These are phyloP conservation scores for Mycosphaerella sp. DNA, from an alignment of 2,329 filamentous ascomycete species.

Conservation along the genomic window DNA sequence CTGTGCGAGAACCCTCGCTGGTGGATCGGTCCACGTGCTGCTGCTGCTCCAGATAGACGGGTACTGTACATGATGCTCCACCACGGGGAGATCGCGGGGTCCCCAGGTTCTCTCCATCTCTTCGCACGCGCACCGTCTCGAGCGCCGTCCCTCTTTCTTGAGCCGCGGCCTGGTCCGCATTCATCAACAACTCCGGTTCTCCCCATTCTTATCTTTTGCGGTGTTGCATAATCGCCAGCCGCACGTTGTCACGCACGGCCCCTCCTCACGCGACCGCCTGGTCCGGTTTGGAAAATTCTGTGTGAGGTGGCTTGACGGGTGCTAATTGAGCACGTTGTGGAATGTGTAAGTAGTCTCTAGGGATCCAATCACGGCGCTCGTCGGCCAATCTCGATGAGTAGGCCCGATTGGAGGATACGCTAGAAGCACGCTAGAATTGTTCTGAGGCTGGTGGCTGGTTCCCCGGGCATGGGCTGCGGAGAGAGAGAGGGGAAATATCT, in stretches of 20 bases:
- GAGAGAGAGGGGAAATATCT: background rate
- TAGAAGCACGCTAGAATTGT: constrained; percentile 8
- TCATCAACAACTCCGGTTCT: background rate
- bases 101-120: background rate
- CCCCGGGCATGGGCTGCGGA: constrained; percentile 1
- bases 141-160: constrained; percentile 4
- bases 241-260: background rate
- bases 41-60: background rate
- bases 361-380: constrained; percentile 2
- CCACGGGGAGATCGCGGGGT: background rate
- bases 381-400: background rate
- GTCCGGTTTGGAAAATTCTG: background rate
- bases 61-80: background rate
- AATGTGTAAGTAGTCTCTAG: background rate
- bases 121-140: background rate
- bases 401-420: constrained; percentile 7
- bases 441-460: too few species aligned
- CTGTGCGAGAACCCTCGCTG: background rate
- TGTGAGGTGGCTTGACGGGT: background rate
- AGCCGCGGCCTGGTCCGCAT: background rate
- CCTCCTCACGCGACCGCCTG: background rate
- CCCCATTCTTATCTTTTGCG: background rate
- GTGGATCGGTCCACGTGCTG: background rate
- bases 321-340: background rate
- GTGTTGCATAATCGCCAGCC: background rate